phyloP scores from a whole-genome alignment of 805 yeast genomes.

The Candida golubevii region DNA sequence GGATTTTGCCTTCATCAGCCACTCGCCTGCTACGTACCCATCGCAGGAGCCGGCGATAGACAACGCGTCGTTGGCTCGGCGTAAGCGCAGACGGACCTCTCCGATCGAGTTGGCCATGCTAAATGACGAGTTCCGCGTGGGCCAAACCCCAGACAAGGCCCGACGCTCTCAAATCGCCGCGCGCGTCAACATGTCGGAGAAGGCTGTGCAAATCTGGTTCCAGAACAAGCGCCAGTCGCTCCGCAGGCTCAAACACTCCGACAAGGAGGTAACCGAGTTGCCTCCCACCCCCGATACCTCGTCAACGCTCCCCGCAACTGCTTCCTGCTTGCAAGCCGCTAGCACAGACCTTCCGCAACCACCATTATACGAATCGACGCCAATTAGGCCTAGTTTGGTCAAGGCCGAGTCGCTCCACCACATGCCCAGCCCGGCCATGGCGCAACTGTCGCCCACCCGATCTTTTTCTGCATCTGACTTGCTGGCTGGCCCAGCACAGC shows the following conservation, averaged over 20 bases:
- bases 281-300: conserved; percentile 36
- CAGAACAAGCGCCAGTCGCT: conserved; percentile 89
- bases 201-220: conserved; percentile 98
- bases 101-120: conserved; percentile 79
- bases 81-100: conserved; percentile 93
- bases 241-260: conserved; percentile 44
- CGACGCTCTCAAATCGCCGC: conserved; percentile 75
- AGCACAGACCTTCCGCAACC: not conserved
- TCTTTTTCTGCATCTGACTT: conserved; percentile 12
- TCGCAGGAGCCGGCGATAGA: conserved; percentile 79
- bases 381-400: conserved; percentile 12
- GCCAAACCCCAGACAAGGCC: conserved; percentile 76
- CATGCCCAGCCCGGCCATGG: conserved; percentile 11
- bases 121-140: conserved; percentile 70
- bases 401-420: conserved; percentile 12
- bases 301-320: not conserved
- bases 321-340: not conserved
- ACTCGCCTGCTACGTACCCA: conserved; percentile 86
- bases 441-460: conserved; percentile 14
- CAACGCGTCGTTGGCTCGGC: conserved; percentile 87
- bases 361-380: conserved; percentile 10
- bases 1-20: conserved; percentile 82
- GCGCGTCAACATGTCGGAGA: conserved; percentile 88
- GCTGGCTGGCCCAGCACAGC: conserved; percentile 1
- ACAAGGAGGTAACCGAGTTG: conserved; percentile 39